These are phyloP conservation scores for Danielozyma ontarioensis DNA, from an alignment of 805 yeast species.

Conservation along the genomic window DNA sequence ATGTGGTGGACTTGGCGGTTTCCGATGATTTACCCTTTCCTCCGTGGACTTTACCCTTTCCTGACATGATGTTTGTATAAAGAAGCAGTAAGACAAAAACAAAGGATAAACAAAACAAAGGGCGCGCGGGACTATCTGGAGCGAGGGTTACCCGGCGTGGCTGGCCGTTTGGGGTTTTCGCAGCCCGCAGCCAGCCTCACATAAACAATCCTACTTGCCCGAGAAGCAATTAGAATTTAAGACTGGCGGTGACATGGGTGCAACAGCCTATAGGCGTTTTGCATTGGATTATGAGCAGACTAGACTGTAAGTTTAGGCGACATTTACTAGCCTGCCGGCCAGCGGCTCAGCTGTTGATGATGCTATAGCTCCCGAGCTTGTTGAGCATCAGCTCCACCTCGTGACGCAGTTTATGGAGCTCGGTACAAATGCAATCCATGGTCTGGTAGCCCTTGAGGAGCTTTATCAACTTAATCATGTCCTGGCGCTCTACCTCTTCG, in stretches of 20 bases:
- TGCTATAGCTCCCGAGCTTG: constrained; percentile 30
- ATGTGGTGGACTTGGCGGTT: constrained; percentile 64
- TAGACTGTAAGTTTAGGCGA: too few relatives aligned
- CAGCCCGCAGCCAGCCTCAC: too few relatives aligned
- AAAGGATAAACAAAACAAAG: constrained; percentile 1
- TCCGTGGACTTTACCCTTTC: constrained; percentile 86
- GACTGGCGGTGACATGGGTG: too few relatives aligned
- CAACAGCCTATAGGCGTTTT: too few relatives aligned
- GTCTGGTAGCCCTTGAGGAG: constrained; percentile 48
- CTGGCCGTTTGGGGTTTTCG: too few relatives aligned
- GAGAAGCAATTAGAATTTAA: too few relatives aligned
- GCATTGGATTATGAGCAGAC: too few relatives aligned
- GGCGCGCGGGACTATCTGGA: background rate
- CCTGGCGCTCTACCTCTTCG: constrained; percentile 17
- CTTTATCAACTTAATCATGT: constrained; percentile 34
- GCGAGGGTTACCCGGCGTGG: background rate
- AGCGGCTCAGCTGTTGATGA: constrained; percentile 24
- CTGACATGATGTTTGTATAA: constrained; percentile 51
- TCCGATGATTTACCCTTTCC: constrained; percentile 92
- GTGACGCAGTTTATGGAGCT: constrained; percentile 48
- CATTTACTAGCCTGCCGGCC: background rate
- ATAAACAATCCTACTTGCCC: too few relatives aligned
- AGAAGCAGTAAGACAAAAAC: constrained; percentile 1
- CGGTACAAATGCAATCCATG: constrained; percentile 68
- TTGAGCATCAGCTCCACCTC: constrained; percentile 49